A percentile compares a stretch with the other conserved stretches of the same genome.
Conservation (phyloP, 2,329 filamentous ascomycete species). For the Paecilomyces sp. region DNA sequence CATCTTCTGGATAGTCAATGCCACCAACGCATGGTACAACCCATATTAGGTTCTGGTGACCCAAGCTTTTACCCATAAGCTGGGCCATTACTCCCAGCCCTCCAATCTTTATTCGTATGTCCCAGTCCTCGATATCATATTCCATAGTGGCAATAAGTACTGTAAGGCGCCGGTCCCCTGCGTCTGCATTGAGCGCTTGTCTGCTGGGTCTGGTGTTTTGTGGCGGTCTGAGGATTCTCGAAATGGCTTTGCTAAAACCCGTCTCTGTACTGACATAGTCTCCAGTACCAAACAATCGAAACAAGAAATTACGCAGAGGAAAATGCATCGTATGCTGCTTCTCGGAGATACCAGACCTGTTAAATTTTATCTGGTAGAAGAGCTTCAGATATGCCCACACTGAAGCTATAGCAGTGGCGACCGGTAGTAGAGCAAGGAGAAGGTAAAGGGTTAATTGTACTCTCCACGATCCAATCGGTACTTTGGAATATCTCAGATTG, state of each 20-base stretch:
- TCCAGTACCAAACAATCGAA: slow-evolving; percentile 12
- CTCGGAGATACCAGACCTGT: slow-evolving; percentile 43
- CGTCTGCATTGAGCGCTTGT: slow-evolving; percentile 5
- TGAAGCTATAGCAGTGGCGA: slow-evolving; percentile 38
- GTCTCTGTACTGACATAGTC: slow-evolving; percentile 16
- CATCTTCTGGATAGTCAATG: slow-evolving; percentile 52
- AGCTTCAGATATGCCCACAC: slow-evolving; percentile 48
- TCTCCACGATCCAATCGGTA: slow-evolving; percentile 43
- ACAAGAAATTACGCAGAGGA: not conserved
- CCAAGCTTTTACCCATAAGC: slow-evolving; percentile 54
- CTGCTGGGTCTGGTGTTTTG: not conserved
- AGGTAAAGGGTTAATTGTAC: slow-evolving; percentile 45
- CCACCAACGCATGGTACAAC: slow-evolving; percentile 51
- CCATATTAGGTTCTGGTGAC: slow-evolving; percentile 55
- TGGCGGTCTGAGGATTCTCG: not conserved
- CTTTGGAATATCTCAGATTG: slow-evolving; percentile 39
- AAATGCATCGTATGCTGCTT: slow-evolving; percentile 27
- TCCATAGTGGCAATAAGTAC: slow-evolving; percentile 60
- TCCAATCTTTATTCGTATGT: slow-evolving; percentile 60
- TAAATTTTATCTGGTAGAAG: slow-evolving; percentile 54
- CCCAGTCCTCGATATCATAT: slow-evolving; percentile 60
- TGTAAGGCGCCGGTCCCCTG: slow-evolving; percentile 29
- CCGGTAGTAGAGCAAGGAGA: slow-evolving; percentile 44
- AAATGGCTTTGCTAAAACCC: not conserved
- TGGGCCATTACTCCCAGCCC: slow-evolving; percentile 60